Evolutionary conservation across 352 stramenopile genomes (phyloP), one percentile per base, ranked within the genome.

Genomic region (Pythium periplocum): DNA sequence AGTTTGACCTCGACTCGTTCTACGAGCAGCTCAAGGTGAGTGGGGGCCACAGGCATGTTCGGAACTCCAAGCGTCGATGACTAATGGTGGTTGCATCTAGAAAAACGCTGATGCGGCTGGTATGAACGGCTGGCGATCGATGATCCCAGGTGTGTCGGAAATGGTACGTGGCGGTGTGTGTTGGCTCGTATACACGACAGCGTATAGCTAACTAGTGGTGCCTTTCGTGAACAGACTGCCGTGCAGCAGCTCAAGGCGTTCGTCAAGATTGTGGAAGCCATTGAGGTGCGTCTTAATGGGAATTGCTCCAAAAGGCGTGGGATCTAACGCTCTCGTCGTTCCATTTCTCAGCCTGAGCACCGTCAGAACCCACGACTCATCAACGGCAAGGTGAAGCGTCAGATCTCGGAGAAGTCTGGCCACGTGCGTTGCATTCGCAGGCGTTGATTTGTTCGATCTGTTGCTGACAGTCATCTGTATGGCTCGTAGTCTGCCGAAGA

Each of bases 171-270:
- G 11, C 7, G 7, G 38, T 12, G 38, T 42, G 7, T 42, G 7
- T 0, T 42, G 38, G 7, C 12, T 8, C 7, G 7, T 42, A 12
- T 42, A 8, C 12, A 42, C 12, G 7, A 12, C 7, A 42, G 7
- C 12, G 7, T 42, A 12, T 8, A 42, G 1, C 12, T 42, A 8
- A 8, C 38, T 42, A 42, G 7, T 8, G 7, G 38, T 42, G 38
- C 12, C 7, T 8, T 42, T 38, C 12, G 8, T 37, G 1, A 33
- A n/a, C 39, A 94, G 83, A 88, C 73, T 60, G 80, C 78, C 17
- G 83, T 94, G 42, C 81, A 94, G 62, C 84, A 94, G 56, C 73
- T 94, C 57, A 94, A 94, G 68, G 53, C 63, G 38, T 90, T 89
- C 59, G 77, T 94, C 72, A 55, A 59, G 46, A 94, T 93, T 45